These are phyloP conservation scores for Colletotrichum sp. DNA, from an alignment of 2,329 filamentous ascomycete genomes.

Conservation along the genomic window DNA sequence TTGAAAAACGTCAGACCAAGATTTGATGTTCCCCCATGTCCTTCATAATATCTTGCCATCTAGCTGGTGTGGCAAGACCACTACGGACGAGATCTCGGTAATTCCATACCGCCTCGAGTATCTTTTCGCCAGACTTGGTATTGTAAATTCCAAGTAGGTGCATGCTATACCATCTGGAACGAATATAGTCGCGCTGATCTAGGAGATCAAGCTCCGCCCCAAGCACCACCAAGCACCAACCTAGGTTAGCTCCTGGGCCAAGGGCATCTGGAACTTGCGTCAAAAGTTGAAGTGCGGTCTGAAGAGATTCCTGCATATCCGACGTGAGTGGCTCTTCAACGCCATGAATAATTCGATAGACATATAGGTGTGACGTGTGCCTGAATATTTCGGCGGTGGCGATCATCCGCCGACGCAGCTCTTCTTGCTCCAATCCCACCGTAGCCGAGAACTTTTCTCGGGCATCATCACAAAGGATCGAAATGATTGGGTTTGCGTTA, in stretches of 20 bases:
- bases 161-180: not conserved
- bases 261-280: constrained; percentile 5
- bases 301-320: not conserved
- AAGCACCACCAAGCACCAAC: constrained; percentile 9
- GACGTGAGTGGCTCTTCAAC: not conserved
- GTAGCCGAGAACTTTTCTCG: not conserved
- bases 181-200: not conserved
- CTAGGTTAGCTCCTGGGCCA: constrained; percentile 4
- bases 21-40: not conserved
- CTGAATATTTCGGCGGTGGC: constrained; percentile 11
- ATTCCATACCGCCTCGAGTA: constrained; percentile 1
- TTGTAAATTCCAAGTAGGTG: constrained; percentile 4
- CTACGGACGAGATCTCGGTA: not conserved
- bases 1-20: not conserved
- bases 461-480: not conserved
- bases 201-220: not conserved
- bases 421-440: constrained; percentile 5
- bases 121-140: not conserved
- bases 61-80: not conserved
- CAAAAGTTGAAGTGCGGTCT: not conserved
- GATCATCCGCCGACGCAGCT: not conserved
- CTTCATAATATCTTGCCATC: constrained; percentile 12
- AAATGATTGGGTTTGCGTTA: not conserved
- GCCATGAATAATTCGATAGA: not conserved
- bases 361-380: constrained; percentile 8